Base-by-base conservation (phyloP, 192 early-diverging fungal genomes). In the Umbelopsis sp. region DNA sequence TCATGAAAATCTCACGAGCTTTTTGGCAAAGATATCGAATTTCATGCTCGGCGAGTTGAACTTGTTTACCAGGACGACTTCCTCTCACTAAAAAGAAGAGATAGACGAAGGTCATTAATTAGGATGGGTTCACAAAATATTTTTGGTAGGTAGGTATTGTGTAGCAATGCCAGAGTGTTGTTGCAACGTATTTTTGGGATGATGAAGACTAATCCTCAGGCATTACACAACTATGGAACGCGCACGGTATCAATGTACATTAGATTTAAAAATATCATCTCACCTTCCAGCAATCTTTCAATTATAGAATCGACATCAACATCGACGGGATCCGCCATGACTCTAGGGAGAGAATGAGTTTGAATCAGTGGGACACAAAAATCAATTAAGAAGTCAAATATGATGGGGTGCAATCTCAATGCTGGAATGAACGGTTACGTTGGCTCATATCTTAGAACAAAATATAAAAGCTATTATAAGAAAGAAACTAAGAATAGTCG, bases 11-110 rank as follows among this genome's bases (percentile, higher is more conserved):
- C 78, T 98, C 97, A 45, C 97, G 89, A 36, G 95, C 92, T 67
- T 93, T 95, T 70, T 87, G 91, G 85, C 97, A 98, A 43, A 98
- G 87, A 82, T 87, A 97, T 69, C 93, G 91, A 80, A 98, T 96
- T 86, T 98, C 97, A 72, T 94, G 84, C 82, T 98, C 97, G 49
- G 88, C 91, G 34, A 98, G 91, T 77, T 95, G 93, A 14, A 98
- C 97, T 83, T 98, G 96, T 79, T 96, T 95, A 31, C 97, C 97
- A 45, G 97, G 97, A 74, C 95, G 87, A 73, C 91, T 91, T 75
- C 97, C 97, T 74, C 97, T 86, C 51, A 98, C 97, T 98, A 80
- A 29, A 53, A 11, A 43, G 76, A 47, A 29, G 51, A 65, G 20
- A 59, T 49, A 21, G 20, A 72, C 16, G 47, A 65, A 43, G 24